Conservation (phyloP, 805 yeast genomes). For the Myxozyma mucilagina region DNA sequence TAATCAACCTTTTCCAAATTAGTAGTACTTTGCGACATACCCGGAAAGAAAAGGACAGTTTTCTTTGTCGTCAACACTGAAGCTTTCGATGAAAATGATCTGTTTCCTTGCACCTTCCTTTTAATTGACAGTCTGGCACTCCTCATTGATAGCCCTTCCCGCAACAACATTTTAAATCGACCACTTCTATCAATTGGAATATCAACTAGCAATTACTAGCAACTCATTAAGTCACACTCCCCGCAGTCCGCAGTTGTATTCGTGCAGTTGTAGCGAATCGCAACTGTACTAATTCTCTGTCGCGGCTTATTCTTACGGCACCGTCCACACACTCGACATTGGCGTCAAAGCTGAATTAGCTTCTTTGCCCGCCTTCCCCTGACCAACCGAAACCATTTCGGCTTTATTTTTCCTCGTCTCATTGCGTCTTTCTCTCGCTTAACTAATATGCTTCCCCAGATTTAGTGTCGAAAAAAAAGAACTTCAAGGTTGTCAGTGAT, state of each 20-base stretch:
- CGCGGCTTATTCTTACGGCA: no score
- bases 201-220: no score
- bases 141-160: background rate
- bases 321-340: no score
- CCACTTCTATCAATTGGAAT: background rate
- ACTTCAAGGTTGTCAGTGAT: background rate
- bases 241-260: no score
- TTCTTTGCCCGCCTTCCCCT: no score
- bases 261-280: no score
- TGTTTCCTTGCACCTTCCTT: background rate
- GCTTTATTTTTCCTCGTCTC: no score
- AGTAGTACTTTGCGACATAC: background rate
- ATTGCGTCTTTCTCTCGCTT: background rate
- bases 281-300: no score
- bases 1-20: background rate
- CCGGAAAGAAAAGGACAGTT: slow-evolving; percentile 10
- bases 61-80: background rate
- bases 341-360: no score
- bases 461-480: no score
- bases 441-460: background rate
- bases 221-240: no score
- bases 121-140: background rate
- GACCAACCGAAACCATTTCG: no score
- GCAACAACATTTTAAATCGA: background rate
- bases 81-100: background rate